Base-by-base conservation (phyloP, 495 filamentous ascomycete genomes). In the Xylaria acuta region DNA sequence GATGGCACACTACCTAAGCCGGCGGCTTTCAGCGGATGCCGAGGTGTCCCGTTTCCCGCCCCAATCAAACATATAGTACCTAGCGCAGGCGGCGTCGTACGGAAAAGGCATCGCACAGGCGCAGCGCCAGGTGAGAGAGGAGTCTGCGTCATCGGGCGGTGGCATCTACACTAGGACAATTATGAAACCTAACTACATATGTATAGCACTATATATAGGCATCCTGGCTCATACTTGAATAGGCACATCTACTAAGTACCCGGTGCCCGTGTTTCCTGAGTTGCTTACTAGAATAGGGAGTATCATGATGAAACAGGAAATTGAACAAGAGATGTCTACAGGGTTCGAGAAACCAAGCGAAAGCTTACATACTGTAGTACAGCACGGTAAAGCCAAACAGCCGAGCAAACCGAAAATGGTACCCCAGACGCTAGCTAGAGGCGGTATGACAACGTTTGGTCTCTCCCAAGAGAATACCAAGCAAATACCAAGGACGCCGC, bases 401-500 rank as follows among this genome's bases (percentile, higher is more conserved):
- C 54, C 54, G 32, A 59, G 54, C 18, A n/a, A 36, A 36, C 54
- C 30, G 14, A 59, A 20, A 30, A 16, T 18, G 22, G 25, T 27
- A 22, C 25, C 49, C 22, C n/a, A 8, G 7, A 53, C 49, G 7
- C 12, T 32, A 12, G 56, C 56, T 47, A n/a, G 5, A 2, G 34
- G 34, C 40, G 34, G 3, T 27, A 60, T n/a, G 20, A 38, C 32
- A 63, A 11, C 59, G 8, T 30, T n/a, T n/a, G 22, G 9, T 67
- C 40, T 38, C 54, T 67, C 34, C 53, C 53, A 56, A 56, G 53
- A 51, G 7, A 60, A 70, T 70, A 70, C 68, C 68, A 70, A 70
- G 68, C 54, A 60, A 64, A 70, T 70, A 70, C 68, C 68, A 70
- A 70, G 67, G 56, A 64, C 67, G 43, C 67, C 43, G 43, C 27